A percentile compares a stretch with the other conserved stretches of the same genome.
These are phyloP conservation scores for Saccharomyces uvarum DNA, from an alignment of 1,139 yeast genomes.

Conservation along the genomic window DNA sequence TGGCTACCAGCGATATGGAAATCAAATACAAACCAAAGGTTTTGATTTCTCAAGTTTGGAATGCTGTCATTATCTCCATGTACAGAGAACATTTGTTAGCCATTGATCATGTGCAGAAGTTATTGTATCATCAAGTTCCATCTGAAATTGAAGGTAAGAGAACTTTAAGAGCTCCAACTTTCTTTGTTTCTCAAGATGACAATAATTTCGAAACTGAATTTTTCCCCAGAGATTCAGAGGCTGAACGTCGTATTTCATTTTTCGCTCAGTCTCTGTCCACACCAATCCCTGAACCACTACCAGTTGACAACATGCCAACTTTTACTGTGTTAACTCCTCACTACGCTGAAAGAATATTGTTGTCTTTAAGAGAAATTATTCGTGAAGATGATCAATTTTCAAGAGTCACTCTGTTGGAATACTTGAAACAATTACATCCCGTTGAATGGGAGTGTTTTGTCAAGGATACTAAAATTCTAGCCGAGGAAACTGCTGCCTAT, in stretches of 20 bases:
- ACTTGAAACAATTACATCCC: conserved; percentile 94
- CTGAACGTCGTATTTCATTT: conserved; percentile 98
- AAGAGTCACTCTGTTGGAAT: conserved; percentile 90
- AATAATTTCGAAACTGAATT: conserved; percentile 90
- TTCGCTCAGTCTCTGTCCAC: conserved; percentile 97
- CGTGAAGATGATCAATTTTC: conserved; percentile 98
- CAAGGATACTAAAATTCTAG: conserved; percentile 94
- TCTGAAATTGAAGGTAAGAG: conserved; percentile 96
- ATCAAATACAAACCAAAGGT: conserved; percentile 98
- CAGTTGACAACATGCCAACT: conserved; percentile 98
- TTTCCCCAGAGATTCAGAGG: conserved; percentile 94
- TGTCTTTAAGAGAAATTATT: conserved; percentile 92
- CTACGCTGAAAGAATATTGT: conserved; percentile 90
- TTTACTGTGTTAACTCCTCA: conserved; percentile 97
- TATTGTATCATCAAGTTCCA: conserved; percentile 95
- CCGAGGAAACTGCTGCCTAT: conserved; percentile 91
- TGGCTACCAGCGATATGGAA: conserved; percentile 98
- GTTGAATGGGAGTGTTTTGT: conserved; percentile 99
- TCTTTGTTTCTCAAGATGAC: conserved; percentile 96
- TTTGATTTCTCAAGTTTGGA: conserved; percentile 96
- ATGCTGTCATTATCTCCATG: conserved; percentile 95
- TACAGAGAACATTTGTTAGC: conserved; percentile 96
- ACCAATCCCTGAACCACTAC: conserved; percentile 96
- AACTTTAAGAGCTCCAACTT: conserved; percentile 96
- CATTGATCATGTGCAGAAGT: conserved; percentile 94